These are phyloP conservation scores for Nicotiana knightiana DNA, from an alignment of 257 asterid genomes.

Conservation along the genomic window DNA sequence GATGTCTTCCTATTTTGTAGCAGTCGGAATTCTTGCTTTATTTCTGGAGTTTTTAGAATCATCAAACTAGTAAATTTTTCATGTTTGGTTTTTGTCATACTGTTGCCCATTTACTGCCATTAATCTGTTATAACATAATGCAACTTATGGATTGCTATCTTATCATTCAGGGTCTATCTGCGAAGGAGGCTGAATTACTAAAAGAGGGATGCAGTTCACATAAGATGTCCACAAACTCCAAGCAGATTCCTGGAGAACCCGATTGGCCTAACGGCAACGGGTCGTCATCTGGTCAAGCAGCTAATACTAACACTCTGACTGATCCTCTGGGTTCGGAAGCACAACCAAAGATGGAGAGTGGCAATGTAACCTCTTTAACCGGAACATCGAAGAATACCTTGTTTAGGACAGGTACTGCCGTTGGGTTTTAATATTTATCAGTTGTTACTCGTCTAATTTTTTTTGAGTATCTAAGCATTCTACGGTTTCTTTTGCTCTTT, in stretches of 20 bases:
- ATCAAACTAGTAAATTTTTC: neutral
- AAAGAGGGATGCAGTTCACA: slow-evolving; percentile 51
- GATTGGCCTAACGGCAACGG: slow-evolving; percentile 45
- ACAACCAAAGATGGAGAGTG: slow-evolving; percentile 42
- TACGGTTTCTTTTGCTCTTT: slow-evolving; percentile 4
- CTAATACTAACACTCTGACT: slow-evolving; percentile 24
- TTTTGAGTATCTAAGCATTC: neutral
- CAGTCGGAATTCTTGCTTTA: neutral
- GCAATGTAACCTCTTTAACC: slow-evolving; percentile 31
- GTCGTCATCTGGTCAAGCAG: slow-evolving; percentile 47
- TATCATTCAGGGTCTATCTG: slow-evolving; percentile 49
- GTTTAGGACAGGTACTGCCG: slow-evolving; percentile 40
- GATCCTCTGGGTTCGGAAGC: slow-evolving; percentile 38
- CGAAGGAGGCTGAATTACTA: slow-evolving; percentile 57
- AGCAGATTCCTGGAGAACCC: slow-evolving; percentile 44
- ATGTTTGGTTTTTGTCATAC: neutral
- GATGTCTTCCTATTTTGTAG: neutral
- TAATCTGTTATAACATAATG: neutral
- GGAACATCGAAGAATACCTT: slow-evolving; percentile 42
- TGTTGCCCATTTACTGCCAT: neutral
- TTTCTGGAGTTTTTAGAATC: neutral
- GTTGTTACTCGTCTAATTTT: neutral
- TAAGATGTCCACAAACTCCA: slow-evolving; percentile 34
- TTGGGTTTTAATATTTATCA: neutral
- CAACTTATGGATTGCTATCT: slow-evolving; percentile 13